A percentile compares a stretch with the other conserved stretches of the same genome.
Conservation (phyloP, 2,329 filamentous ascomycete genomes). For the Hirsutella minnesotensis region DNA sequence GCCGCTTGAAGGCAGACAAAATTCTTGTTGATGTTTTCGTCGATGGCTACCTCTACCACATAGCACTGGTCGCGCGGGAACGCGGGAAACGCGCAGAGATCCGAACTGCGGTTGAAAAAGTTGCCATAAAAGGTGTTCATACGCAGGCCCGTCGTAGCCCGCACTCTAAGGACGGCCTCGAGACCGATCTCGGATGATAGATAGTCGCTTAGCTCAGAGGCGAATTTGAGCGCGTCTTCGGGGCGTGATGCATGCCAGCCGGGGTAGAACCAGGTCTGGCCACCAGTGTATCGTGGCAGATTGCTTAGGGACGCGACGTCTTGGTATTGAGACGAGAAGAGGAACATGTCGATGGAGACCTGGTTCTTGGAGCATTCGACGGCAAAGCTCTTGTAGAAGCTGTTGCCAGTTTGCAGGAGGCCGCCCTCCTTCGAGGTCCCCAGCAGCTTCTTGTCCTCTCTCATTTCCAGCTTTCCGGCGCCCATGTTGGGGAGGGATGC, state of each 20-base stretch:
- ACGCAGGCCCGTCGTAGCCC: slow-evolving; percentile 84
- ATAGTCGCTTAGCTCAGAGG: slow-evolving; percentile 91
- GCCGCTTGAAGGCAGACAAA: slow-evolving; percentile 89
- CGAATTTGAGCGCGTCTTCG: slow-evolving; percentile 97
- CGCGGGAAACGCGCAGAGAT: slow-evolving; percentile 93
- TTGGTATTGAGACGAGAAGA: slow-evolving; percentile 92
- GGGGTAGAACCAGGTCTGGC: slow-evolving; percentile 97
- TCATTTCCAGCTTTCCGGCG: slow-evolving; percentile 79
- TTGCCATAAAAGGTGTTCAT: slow-evolving; percentile 99
- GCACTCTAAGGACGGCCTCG: slow-evolving; percentile 89
- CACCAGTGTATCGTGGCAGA: slow-evolving; percentile 88
- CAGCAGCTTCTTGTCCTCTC: slow-evolving; percentile 91
- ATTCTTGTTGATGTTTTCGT: slow-evolving; percentile 84
- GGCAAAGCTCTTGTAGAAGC: slow-evolving; percentile 98
- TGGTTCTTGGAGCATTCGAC: slow-evolving; percentile 99
- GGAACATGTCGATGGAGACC: slow-evolving; percentile 96
- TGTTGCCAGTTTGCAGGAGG: slow-evolving; percentile 82
- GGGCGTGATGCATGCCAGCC: slow-evolving; percentile 90
- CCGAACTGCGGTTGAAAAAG: slow-evolving; percentile 97
- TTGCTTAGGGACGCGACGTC: slow-evolving; percentile 96
- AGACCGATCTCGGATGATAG: slow-evolving; percentile 93
- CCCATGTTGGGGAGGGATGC: slow-evolving; percentile 85
- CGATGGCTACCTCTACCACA: slow-evolving; percentile 95
- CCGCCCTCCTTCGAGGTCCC: slow-evolving; percentile 86
- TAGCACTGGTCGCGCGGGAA: slow-evolving; percentile 97